phyloP scores from a whole-genome alignment of 768 basidiomycete species.

The Leccinum variicolor region DNA sequence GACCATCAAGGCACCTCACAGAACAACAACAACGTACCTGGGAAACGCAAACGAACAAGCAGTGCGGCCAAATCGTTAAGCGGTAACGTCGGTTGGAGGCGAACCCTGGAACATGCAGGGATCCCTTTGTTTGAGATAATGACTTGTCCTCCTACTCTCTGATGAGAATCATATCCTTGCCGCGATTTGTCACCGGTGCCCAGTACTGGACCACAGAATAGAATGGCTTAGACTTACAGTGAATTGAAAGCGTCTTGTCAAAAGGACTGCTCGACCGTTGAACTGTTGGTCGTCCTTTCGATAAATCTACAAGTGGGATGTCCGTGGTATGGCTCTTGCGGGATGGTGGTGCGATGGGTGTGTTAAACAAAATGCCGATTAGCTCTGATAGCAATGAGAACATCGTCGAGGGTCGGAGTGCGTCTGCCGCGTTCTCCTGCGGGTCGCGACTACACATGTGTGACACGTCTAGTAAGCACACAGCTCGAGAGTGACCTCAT shows the following conservation, averaged over 20 bases:
- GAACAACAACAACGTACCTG: too few species aligned
- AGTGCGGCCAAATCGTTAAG: too few species aligned
- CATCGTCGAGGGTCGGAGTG: background rate
- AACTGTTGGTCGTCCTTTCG: background rate
- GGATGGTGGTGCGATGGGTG: constrained; percentile 18
- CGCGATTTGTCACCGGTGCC: background rate
- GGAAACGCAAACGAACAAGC: too few species aligned
- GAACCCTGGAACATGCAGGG: background rate
- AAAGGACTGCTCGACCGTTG: background rate
- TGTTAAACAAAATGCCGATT: constrained; percentile 18
- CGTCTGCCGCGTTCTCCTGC: constrained; percentile 2
- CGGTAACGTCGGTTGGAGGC: background rate
- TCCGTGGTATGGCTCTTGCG: background rate
- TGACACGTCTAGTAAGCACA: background rate
- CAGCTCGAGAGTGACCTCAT: background rate
- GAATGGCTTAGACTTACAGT: constrained; percentile 19
- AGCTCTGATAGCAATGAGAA: constrained; percentile 16
- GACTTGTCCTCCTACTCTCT: constrained; percentile 10
- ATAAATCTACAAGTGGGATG: constrained; percentile 21
- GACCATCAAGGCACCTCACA: too few species aligned
- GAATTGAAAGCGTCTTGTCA: constrained; percentile 6
- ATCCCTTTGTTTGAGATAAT: background rate
- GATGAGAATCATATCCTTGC: constrained; percentile 6
- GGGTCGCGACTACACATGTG: background rate
- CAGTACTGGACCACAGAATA: background rate